phyloP scores from a whole-genome alignment of 176 grass and related monocot genomes.

The Triticum turgidum region DNA sequence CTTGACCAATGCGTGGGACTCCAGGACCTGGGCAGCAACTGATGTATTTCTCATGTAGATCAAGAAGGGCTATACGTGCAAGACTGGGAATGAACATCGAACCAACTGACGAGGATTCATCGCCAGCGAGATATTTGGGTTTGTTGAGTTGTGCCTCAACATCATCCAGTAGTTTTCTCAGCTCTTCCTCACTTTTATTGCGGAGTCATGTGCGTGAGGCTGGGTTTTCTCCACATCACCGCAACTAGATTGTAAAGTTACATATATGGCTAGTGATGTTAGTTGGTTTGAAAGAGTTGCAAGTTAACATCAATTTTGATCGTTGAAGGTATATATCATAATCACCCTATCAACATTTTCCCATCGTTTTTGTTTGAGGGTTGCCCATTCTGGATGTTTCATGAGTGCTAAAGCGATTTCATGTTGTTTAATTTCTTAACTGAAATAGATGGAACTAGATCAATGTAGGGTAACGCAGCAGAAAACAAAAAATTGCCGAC shows the following conservation, averaged over 20 bases:
- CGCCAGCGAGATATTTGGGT: conserved; percentile 53
- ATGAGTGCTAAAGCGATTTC: neutral
- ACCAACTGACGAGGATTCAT: conserved; percentile 67
- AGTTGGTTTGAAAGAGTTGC: conserved; percentile 39
- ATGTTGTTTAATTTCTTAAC: neutral
- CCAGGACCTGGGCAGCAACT: conserved; percentile 51
- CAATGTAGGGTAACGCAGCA: too few species aligned
- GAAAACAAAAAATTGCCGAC: too few species aligned
- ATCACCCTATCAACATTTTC: neutral
- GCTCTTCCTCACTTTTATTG: conserved; percentile 60
- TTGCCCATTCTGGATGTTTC: neutral
- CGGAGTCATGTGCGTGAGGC: conserved; percentile 8
- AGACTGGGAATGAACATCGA: conserved; percentile 65
- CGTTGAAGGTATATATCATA: neutral
- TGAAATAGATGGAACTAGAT: too few species aligned
- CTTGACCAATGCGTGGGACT: conserved; percentile 75
- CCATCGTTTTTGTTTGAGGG: neutral
- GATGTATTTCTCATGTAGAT: conserved; percentile 70
- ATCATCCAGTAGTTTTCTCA: conserved; percentile 63
- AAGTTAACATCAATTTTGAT: conserved; percentile 51
- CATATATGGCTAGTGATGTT: conserved; percentile 13
- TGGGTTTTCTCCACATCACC: neutral
- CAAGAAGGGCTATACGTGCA: conserved; percentile 59
- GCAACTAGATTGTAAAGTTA: conserved; percentile 29
- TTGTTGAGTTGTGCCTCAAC: conserved; percentile 55